phyloP scores from a whole-genome alignment of 129 eudicot genomes.

The Flaveria linearis region DNA sequence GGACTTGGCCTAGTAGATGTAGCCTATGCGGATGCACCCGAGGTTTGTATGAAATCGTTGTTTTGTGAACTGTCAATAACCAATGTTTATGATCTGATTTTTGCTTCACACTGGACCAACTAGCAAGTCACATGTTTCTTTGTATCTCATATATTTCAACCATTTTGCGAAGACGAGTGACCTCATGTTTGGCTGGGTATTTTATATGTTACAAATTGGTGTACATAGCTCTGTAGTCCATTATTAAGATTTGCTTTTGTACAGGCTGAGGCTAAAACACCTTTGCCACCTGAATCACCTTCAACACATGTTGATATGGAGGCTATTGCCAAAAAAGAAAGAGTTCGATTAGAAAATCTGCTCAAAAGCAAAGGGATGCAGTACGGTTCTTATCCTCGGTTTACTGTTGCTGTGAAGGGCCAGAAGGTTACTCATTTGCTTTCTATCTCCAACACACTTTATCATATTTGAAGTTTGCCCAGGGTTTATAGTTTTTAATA shows the following conservation, averaged over 20 bases:
- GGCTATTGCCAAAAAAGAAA: constrained; percentile 70
- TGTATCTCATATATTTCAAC: not conserved
- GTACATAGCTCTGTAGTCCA: not conserved
- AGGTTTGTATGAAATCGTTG: constrained; percentile 44
- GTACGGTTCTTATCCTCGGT: constrained; percentile 83
- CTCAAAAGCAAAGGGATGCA: constrained; percentile 68
- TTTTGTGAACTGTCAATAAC: not conserved
- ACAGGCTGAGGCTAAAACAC: constrained; percentile 44
- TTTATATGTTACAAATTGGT: not conserved
- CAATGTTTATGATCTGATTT: not conserved
- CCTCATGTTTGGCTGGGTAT: not conserved
- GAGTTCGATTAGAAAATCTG: constrained; percentile 66
- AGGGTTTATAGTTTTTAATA: not conserved
- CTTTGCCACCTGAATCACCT: constrained; percentile 48
- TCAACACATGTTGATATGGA: constrained; percentile 60
- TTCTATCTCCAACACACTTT: not conserved
- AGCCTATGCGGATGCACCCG: constrained; percentile 68
- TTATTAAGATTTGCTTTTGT: constrained; percentile 5
- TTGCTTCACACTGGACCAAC: not conserved
- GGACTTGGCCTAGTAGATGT: constrained; percentile 54
- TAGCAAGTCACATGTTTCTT: not conserved
- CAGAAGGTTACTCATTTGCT: constrained; percentile 61
- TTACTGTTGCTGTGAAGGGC: constrained; percentile 83
- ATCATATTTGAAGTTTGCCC: not conserved
- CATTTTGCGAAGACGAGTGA: not conserved